Conservation (phyloP, 495 filamentous ascomycete species). For the Aspergillus diversus region DNA sequence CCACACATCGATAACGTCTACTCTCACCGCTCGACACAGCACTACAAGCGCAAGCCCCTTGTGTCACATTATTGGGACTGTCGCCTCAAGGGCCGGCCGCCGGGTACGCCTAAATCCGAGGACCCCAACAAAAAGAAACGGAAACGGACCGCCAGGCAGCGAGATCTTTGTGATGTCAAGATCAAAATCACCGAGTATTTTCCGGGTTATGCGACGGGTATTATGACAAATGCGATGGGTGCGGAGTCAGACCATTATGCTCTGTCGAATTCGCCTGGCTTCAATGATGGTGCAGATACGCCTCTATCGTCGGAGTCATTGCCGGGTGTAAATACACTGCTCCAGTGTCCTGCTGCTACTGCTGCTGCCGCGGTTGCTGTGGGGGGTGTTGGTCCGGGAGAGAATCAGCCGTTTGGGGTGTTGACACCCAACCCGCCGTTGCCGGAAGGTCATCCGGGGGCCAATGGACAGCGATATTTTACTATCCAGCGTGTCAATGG, state of each 20-base stretch:
- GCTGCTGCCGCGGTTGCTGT: neutral
- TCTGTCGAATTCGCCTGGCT: constrained; percentile 4
- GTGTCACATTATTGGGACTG: constrained; percentile 92
- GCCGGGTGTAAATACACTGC: constrained; percentile 33
- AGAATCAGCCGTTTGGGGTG: constrained; percentile 45
- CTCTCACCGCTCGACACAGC: constrained; percentile 85
- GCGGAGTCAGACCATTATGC: neutral
- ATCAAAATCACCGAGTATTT: constrained; percentile 90
- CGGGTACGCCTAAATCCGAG: constrained; percentile 81
- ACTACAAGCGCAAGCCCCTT: constrained; percentile 82
- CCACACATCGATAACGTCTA: constrained; percentile 92
- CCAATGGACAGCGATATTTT: constrained; percentile 61
- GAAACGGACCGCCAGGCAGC: constrained; percentile 74
- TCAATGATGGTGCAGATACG: constrained; percentile 15
- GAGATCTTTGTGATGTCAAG: constrained; percentile 87
- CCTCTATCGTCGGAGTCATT: constrained; percentile 31
- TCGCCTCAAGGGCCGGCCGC: constrained; percentile 80
- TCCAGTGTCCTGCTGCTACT: constrained; percentile 20
- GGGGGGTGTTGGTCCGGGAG: constrained; percentile 4
- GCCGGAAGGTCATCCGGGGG: constrained; percentile 47
- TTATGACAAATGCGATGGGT: constrained; percentile 5
- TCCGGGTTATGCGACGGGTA: constrained; percentile 47
- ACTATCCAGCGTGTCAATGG: constrained; percentile 79
- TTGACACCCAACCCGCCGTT: constrained; percentile 40
- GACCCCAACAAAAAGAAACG: constrained; percentile 90